phyloP scores from a whole-genome alignment of 257 asterid genomes.

The Penstemon newberryi region DNA sequence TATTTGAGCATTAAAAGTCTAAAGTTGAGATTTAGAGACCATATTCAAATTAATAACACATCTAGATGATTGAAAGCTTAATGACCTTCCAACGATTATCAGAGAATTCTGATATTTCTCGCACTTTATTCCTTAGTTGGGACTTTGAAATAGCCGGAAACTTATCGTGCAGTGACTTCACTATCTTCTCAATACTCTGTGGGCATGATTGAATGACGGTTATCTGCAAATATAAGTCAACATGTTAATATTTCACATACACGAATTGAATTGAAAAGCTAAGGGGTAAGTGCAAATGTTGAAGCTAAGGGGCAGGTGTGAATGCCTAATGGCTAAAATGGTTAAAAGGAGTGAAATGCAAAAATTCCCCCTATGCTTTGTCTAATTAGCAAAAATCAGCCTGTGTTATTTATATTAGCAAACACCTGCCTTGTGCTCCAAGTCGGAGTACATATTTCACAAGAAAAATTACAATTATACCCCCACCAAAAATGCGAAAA shows the following conservation, averaged over 20 bases:
- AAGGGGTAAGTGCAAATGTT: too few species aligned
- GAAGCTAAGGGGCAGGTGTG: too few species aligned
- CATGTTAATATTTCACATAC: not conserved
- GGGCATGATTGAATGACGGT: slow-evolving; percentile 61
- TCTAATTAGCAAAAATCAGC: too few species aligned
- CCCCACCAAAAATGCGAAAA: too few species aligned
- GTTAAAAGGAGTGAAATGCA: too few species aligned
- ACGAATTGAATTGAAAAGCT: not conserved
- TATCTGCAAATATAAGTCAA: slow-evolving; percentile 42
- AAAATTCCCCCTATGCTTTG: too few species aligned
- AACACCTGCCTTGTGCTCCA: too few species aligned
- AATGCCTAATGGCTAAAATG: too few species aligned
- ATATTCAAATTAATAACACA: not conserved
- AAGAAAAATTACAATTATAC: too few species aligned
- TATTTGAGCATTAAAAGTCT: too few species aligned
- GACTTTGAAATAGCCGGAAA: slow-evolving; percentile 65
- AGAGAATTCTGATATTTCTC: slow-evolving; percentile 67
- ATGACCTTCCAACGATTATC: slow-evolving; percentile 92
- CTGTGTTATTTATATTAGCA: too few species aligned
- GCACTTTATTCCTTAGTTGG: slow-evolving; percentile 74
- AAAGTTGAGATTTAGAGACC: not conserved
- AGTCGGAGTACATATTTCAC: too few species aligned
- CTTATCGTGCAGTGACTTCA: slow-evolving; percentile 48
- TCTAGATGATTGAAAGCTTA: not conserved
- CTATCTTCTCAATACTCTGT: slow-evolving; percentile 56